Percentiles rank a stretch among this genome's conserved stretches.
phyloP scores from a whole-genome alignment of 2,329 filamentous ascomycete species.

The Colletotrichum salicis region DNA sequence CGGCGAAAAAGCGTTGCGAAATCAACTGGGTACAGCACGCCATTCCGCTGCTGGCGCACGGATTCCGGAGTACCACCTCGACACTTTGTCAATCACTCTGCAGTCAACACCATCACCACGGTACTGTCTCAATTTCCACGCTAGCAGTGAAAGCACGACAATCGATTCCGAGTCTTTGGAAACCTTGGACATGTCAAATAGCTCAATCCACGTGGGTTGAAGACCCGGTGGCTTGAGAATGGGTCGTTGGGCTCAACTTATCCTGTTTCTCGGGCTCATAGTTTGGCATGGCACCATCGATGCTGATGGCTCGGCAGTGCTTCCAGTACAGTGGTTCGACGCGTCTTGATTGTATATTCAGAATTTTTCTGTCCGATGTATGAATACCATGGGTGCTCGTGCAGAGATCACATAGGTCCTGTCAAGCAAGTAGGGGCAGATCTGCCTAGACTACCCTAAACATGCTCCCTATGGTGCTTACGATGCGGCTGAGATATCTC shows the following conservation, averaged over 20 bases:
- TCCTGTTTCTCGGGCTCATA: background rate
- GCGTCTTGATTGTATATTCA: too few relatives aligned
- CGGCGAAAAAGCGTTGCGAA: slow-evolving; percentile 26
- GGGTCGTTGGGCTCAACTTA: too few relatives aligned
- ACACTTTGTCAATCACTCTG: background rate
- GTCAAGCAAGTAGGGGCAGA: too few relatives aligned
- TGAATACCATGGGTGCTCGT: too few relatives aligned
- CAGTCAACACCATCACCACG: background rate
- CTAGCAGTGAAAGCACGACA: background rate
- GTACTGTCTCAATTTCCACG: background rate
- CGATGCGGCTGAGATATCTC: background rate
- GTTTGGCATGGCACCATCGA: background rate
- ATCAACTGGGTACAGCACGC: slow-evolving; percentile 31
- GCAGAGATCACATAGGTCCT: too few relatives aligned
- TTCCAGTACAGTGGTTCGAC: background rate
- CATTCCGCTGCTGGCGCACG: slow-evolving; percentile 30
- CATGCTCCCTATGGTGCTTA: too few relatives aligned
- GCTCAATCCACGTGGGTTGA: slow-evolving; percentile 2
- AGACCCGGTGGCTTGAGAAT: background rate
- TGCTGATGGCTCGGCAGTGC: background rate
- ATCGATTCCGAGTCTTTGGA: background rate
- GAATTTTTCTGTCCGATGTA: too few relatives aligned
- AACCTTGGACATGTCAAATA: background rate
- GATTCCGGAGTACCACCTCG: slow-evolving; percentile 10
- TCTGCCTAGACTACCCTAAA: too few relatives aligned